A percentile compares a stretch with the other conserved stretches of the same genome.
Conservation (phyloP, 2,329 filamentous ascomycete species). For the Fusarium illudens region DNA sequence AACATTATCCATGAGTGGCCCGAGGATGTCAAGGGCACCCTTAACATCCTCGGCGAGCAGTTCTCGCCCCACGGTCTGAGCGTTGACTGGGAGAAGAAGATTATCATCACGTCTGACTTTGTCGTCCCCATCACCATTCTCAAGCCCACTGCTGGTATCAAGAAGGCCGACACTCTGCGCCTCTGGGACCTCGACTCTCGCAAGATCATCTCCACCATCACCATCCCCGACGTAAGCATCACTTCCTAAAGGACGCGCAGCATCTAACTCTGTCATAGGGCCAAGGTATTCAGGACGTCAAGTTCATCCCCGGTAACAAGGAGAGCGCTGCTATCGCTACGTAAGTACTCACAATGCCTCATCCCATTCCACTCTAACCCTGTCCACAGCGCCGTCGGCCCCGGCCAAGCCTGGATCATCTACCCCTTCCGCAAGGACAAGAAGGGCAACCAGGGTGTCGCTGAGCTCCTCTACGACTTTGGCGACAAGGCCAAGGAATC, state of each 20-base stretch:
- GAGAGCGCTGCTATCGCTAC: conserved; percentile 68
- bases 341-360: conserved; percentile 25
- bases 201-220: conserved; percentile 67
- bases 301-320: conserved; percentile 69
- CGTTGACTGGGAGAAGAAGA: conserved; percentile 64
- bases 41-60: conserved; percentile 67
- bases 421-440: conserved; percentile 66
- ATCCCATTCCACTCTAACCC: not conserved
- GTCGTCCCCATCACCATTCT: conserved; percentile 68
- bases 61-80: conserved; percentile 69
- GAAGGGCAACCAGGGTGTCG: conserved; percentile 64
- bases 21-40: conserved; percentile 60
- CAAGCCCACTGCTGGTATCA: conserved; percentile 64
- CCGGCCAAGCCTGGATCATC: conserved; percentile 71
- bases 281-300: conserved; percentile 69
- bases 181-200: conserved; percentile 64
- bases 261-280: conserved; percentile 47
- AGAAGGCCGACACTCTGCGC: conserved; percentile 64
- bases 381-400: conserved; percentile 57
- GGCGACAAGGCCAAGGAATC: conserved; percentile 64
- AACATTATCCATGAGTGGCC: conserved; percentile 71
- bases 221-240: conserved; percentile 61
- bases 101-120: conserved; percentile 70
- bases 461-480: conserved; percentile 66
- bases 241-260: accelerated